A percentile compares a stretch with the other conserved stretches of the same genome.
Conservation (phyloP, 805 yeast genomes). For the Metschnikowia anglica region DNA sequence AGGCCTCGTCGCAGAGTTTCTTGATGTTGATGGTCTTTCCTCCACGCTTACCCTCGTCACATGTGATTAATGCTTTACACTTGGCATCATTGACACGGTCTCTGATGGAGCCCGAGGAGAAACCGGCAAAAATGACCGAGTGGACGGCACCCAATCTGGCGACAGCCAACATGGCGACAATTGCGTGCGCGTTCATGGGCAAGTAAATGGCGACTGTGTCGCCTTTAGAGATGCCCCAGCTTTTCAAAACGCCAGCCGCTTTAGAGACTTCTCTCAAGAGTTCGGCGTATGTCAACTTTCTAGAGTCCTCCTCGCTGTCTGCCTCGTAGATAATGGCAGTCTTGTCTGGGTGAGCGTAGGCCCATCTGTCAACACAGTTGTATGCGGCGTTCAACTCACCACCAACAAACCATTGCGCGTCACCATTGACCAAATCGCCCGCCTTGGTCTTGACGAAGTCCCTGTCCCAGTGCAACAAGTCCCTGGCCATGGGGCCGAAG, state of each 20-base stretch:
- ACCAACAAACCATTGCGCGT: constrained; percentile 70
- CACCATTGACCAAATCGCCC: constrained; percentile 48
- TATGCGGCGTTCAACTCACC: constrained; percentile 79
- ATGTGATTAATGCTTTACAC: constrained; percentile 70
- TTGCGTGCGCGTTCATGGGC: constrained; percentile 84
- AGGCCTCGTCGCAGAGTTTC: constrained; percentile 80
- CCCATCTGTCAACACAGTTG: constrained; percentile 83
- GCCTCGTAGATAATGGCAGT: constrained; percentile 79
- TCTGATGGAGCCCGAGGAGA: constrained; percentile 66
- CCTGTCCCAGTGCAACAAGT: constrained; percentile 51
- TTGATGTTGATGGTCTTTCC: constrained; percentile 79
- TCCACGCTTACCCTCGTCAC: constrained; percentile 83
- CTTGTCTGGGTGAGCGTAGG: constrained; percentile 66
- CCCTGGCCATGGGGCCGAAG: constrained; percentile 53
- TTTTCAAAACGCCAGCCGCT: constrained; percentile 65
- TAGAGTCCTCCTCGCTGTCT: constrained; percentile 68
- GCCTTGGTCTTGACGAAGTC: constrained; percentile 49
- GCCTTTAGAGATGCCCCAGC: constrained; percentile 72
- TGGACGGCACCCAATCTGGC: constrained; percentile 81
- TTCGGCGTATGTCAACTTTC: constrained; percentile 66
- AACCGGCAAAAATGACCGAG: constrained; percentile 85
- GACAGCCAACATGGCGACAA: constrained; percentile 73
- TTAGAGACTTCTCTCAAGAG: constrained; percentile 67
- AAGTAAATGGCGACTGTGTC: constrained; percentile 84
- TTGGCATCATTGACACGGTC: constrained; percentile 73